Evolutionary conservation across 2,329 filamentous ascomycete genomes (phyloP).

Genomic region (Cercospora sp.): DNA sequence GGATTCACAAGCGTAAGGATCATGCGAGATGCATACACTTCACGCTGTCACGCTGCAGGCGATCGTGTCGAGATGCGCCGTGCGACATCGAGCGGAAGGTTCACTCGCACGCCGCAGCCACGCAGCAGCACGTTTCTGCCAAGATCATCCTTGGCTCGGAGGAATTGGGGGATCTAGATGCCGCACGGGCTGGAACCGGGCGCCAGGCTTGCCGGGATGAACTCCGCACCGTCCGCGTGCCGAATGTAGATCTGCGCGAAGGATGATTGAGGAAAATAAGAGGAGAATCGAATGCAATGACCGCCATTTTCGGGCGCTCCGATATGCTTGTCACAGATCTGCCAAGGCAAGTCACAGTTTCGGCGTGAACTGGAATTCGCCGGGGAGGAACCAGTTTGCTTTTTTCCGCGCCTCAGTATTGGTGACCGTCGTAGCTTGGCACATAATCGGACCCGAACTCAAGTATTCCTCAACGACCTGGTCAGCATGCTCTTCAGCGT

Average conservation of each 20-base stretch:
- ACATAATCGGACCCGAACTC: conserved; percentile 31
- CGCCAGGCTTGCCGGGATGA: background rate
- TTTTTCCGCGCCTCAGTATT: conserved; percentile 36
- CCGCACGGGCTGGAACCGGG: background rate
- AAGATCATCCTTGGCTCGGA: background rate
- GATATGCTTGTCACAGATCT: background rate
- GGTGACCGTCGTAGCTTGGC: conserved; percentile 38
- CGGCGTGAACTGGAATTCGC: conserved; percentile 25
- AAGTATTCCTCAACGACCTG: conserved; percentile 35
- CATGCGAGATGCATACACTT: background rate
- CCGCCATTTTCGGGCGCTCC: background rate
- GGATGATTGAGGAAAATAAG: background rate
- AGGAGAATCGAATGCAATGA: background rate
- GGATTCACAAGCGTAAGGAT: background rate
- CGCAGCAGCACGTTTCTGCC: background rate
- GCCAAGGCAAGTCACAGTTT: background rate
- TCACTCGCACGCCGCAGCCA: background rate
- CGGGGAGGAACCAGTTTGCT: conserved; percentile 40
- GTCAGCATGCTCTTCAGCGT: conserved; percentile 43
- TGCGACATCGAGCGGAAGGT: background rate
- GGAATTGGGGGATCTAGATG: background rate
- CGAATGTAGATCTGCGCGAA: background rate
- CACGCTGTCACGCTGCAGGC: background rate
- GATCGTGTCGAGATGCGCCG: background rate
- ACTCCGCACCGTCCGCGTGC: background rate